Conservation (phyloP, 768 basidiomycete species). For the Asterophora parasitica region DNA sequence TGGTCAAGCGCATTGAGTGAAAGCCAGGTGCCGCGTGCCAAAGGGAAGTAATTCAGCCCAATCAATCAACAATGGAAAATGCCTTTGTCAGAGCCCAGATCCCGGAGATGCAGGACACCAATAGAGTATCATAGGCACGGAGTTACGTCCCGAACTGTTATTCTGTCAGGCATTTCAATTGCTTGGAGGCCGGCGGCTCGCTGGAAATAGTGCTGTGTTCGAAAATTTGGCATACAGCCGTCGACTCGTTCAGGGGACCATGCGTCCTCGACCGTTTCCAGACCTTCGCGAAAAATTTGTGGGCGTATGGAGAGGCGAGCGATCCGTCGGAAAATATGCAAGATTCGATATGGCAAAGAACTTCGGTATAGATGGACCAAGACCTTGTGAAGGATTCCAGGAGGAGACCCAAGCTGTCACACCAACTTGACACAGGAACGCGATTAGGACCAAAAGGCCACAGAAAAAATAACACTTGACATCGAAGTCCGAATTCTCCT, state of each 20-base stretch:
- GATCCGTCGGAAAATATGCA: background rate
- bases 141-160: background rate
- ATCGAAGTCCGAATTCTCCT: slow-evolving; percentile 1
- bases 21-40: background rate
- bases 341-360: background rate
- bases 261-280: background rate
- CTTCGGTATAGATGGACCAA: background rate
- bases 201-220: slow-evolving; percentile 17
- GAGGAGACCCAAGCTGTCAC: slow-evolving; percentile 4
- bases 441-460: background rate
- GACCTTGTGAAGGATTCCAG: no score
- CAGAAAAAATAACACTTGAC: slow-evolving; percentile 4
- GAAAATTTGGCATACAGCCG: slow-evolving; percentile 1
- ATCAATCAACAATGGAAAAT: background rate
- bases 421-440: slow-evolving; percentile 1
- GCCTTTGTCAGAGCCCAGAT: background rate
- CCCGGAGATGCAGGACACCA: background rate
- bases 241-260: no score
- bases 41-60: background rate
- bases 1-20: background rate
- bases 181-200: background rate
- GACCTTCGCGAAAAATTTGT: background rate
- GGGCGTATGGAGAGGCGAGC: background rate
- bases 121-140: background rate
- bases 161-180: slow-evolving; percentile 4